Percentiles rank a stretch among this genome's conserved stretches.
Conservation (phyloP, 2,329 filamentous ascomycete genomes). For the Xylariaceae sp. region DNA sequence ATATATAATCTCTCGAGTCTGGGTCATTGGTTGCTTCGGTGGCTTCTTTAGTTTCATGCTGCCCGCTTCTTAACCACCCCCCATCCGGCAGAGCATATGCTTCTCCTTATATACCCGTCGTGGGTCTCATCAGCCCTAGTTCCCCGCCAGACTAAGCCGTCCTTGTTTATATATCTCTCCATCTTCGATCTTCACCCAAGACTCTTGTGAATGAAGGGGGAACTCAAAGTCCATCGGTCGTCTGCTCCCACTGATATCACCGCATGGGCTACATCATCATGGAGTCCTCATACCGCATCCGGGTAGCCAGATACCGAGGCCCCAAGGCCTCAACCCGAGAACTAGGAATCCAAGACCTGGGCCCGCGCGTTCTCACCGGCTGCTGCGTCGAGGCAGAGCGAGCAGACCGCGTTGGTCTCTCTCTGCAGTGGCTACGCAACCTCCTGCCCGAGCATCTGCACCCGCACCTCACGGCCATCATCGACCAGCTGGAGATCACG, state of each 20-base stretch:
- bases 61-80: constrained; percentile 22
- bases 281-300: constrained; percentile 21
- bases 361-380: constrained; percentile 42
- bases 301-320: constrained; percentile 16
- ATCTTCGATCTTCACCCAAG: not conserved
- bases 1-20: not conserved
- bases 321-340: constrained; percentile 18
- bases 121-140: constrained; percentile 2
- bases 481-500: constrained; percentile 43
- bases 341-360: constrained; percentile 23
- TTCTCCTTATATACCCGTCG: constrained; percentile 19
- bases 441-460: constrained; percentile 41
- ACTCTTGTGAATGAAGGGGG: not conserved
- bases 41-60: constrained; percentile 23
- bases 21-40: constrained; percentile 1
- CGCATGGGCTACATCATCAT: constrained; percentile 15
- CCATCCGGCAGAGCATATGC: constrained; percentile 23
- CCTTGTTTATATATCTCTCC: not conserved
- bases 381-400: constrained; percentile 52
- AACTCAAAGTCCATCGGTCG: too few relatives aligned
- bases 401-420: constrained; percentile 43
- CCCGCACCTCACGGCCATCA: constrained; percentile 43
- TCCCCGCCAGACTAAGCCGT: not conserved
- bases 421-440: constrained; percentile 46
- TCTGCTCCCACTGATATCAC: not conserved